Base-by-base conservation (phyloP, 805 yeast genomes). In the Ogataea paraovalis region DNA sequence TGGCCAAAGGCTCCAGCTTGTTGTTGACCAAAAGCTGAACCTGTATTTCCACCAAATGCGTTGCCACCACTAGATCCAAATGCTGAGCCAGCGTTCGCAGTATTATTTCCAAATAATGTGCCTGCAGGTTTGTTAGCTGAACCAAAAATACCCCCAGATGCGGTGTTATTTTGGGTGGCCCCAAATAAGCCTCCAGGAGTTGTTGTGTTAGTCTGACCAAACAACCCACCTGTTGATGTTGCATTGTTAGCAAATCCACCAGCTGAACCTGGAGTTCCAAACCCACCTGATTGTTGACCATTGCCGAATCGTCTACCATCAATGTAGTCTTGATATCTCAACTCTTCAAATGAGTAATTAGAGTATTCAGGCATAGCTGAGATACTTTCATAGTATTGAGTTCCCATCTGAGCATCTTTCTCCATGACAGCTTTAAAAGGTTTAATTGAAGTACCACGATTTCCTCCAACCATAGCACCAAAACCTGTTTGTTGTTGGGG, bases 291-390 rank as follows among this genome's bases (percentile, higher is more conserved):
- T 54, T 45, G 48, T 53, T 57, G 42, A 63, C 65, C 61, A 44
- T 53, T 79, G 14, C 87, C 91, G 52, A 54, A 80, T 50, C 80
- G 75, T 60, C 94, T 75, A 46, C 79, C 80, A 53, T 82, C 86
- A 57, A 81, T 80, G 64, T 94, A 94, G 68, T 94, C 99, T 65
- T 85, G 92, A 56, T 78, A 71, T 62, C 99, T 79, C 66, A 94
- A 77, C 64, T 94, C 99, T 65, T 90, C 97, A 60, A 83, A 78
- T 0, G 96, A 87, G 58, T 67, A 87, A 56, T 82, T 82, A 57
- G 76, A 77, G 63, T 92, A 94, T 65, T 89, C 96, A 4, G 96
- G 96, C 97, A 94, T 91, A 40, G 87, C 78, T 10, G 87, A 72
- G 51, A 94, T 85, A 56, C 81, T 81, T 66, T 92, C 88, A 68